Conservation (phyloP, 2,329 filamentous ascomycete species). For the Claviceps cyperi region DNA sequence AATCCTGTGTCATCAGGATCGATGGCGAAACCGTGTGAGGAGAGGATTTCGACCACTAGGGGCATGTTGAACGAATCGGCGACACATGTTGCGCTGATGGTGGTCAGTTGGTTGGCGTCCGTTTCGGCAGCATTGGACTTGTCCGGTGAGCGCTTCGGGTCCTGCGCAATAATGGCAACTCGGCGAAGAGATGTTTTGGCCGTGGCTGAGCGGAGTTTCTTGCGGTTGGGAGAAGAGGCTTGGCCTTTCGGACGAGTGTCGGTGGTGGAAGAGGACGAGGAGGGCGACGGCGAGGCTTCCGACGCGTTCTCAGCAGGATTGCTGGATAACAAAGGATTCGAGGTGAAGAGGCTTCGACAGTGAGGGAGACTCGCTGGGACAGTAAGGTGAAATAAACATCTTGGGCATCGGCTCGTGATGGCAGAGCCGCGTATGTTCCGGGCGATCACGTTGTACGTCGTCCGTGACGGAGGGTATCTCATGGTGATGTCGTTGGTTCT, state of each 20-base stretch:
- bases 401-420: constrained; percentile 13
- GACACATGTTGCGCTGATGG: constrained; percentile 45
- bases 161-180: constrained; percentile 75
- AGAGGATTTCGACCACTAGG: constrained; percentile 40
- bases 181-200: constrained; percentile 65
- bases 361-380: constrained; percentile 30
- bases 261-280: constrained; percentile 2
- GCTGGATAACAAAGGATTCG: constrained; percentile 38
- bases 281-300: constrained; percentile 6
- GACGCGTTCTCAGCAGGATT: constrained; percentile 11
- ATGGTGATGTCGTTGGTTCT: constrained; percentile 14
- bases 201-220: constrained; percentile 28
- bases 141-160: constrained; percentile 26
- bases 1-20: constrained; percentile 49
- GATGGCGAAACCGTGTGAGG: constrained; percentile 43
- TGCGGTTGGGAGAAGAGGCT: constrained; percentile 25
- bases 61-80: constrained; percentile 52
- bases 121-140: constrained; percentile 10
- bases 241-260: constrained; percentile 8
- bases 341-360: constrained; percentile 51
- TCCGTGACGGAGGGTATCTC: constrained; percentile 19
- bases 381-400: constrained; percentile 32
- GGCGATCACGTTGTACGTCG: constrained; percentile 16
- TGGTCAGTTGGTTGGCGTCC: constrained; percentile 25
- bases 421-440: constrained; percentile 17